Conservation (phyloP, 495 filamentous ascomycete species). For the Neurospora intermedia region DNA sequence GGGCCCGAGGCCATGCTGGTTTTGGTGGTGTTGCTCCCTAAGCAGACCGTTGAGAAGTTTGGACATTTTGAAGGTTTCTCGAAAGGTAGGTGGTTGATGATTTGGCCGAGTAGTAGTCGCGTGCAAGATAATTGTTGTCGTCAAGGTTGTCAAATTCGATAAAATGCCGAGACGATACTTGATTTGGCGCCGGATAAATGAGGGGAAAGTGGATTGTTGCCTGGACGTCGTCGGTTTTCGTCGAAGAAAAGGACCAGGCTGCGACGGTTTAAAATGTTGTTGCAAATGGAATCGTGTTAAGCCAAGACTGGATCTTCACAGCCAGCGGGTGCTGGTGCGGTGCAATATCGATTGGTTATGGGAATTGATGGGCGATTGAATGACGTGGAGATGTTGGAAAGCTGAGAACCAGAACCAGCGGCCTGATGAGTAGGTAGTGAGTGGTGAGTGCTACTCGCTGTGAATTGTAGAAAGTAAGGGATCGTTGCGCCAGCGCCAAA, state of each 20-base stretch:
- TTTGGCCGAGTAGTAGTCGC: neutral
- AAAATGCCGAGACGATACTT: neutral
- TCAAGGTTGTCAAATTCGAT: neutral
- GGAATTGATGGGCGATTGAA: neutral
- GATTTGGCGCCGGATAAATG: neutral
- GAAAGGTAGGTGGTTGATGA: neutral
- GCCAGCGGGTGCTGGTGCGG: neutral
- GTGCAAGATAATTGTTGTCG: neutral
- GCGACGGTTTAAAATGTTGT: neutral
- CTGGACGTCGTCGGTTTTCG: neutral
- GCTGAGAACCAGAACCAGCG: neutral
- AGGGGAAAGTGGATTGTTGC: neutral
- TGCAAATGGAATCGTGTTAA: neutral
- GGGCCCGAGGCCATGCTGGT: neutral
- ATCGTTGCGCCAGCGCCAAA: neutral
- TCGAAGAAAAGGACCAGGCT: neutral
- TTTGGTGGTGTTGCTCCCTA: neutral
- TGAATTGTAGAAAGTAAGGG: neutral
- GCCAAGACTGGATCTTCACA: neutral
- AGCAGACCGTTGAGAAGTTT: neutral
- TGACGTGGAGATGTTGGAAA: neutral
- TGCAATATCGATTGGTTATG: neutral
- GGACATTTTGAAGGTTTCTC: neutral
- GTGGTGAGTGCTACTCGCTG: neutral
- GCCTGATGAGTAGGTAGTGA: neutral